A percentile compares a stretch with the other conserved stretches of the same genome.
Evolutionary conservation across 345 rosid genomes (phyloP).

Genomic region (Eucalyptus coolabah): DNA sequence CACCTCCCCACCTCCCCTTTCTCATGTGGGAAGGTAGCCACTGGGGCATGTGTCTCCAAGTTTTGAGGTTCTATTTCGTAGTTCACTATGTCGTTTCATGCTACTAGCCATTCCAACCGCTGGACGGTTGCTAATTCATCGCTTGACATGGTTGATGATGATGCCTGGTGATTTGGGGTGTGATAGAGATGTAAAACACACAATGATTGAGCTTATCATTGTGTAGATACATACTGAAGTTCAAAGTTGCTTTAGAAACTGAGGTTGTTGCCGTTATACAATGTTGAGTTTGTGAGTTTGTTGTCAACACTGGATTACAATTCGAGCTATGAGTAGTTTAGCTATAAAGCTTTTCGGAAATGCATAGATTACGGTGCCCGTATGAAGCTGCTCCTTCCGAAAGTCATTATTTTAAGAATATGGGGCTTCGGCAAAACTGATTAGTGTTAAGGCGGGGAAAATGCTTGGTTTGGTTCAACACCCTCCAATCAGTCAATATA

Average conservation of each 20-base stretch:
- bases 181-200: not conserved
- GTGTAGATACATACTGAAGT: not conserved
- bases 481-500: fast-evolving
- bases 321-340: not conserved
- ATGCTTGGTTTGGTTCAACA: not conserved
- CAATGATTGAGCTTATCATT: not conserved
- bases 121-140: not conserved
- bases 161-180: fast-evolving
- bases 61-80: not conserved
- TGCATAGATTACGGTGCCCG: not conserved
- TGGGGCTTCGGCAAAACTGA: not conserved
- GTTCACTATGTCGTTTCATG: not conserved
- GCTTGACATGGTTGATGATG: not conserved
- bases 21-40: too few relatives aligned
- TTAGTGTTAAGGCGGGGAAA: not conserved
- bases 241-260: not conserved
- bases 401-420: not conserved
- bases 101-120: not conserved
- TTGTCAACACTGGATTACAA: not conserved
- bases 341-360: not conserved
- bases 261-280: not conserved
- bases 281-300: not conserved
- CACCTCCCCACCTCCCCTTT: too few relatives aligned
- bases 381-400: not conserved
- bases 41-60: fast-evolving